These are phyloP conservation scores for Alnus rubra DNA, from an alignment of 306 rosid species.

Conservation along the genomic window DNA sequence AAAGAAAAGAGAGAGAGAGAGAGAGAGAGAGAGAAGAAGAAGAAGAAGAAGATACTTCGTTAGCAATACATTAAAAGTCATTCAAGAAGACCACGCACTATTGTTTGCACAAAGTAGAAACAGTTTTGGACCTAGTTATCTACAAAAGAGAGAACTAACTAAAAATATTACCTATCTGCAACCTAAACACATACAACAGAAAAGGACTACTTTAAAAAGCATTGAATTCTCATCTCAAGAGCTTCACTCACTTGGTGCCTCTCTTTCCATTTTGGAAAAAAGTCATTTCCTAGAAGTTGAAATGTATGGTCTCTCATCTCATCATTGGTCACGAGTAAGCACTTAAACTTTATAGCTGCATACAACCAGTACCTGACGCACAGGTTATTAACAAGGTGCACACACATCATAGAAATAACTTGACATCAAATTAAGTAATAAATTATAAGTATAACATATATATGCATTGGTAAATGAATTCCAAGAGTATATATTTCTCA, in stretches of 20 bases:
- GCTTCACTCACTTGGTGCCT: constrained; percentile 84
- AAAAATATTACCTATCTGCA: neutral
- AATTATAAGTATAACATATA: neutral
- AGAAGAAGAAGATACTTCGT: constrained; percentile 22
- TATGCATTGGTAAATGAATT: constrained; percentile 9
- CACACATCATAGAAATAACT: constrained; percentile 6
- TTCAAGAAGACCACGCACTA: neutral
- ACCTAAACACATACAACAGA: neutral
- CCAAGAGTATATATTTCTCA: constrained; percentile 38
- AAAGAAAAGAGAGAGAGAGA: too few relatives aligned
- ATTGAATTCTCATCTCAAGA: constrained; percentile 11
- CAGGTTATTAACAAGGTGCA: constrained; percentile 36
- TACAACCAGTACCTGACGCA: constrained; percentile 97
- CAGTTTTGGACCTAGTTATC: constrained; percentile 13
- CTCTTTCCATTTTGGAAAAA: constrained; percentile 97
- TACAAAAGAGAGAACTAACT: neutral
- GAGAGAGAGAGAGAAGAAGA: too few relatives aligned
- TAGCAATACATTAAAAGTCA: constrained; percentile 21
- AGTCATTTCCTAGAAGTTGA: constrained; percentile 92
- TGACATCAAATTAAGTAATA: neutral
- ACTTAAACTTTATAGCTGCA: constrained; percentile 92
- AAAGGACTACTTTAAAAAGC: constrained; percentile 1
- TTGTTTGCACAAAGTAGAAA: constrained; percentile 6
- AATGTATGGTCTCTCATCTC: constrained; percentile 96
- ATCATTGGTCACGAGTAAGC: constrained; percentile 86